Percentiles rank a stretch among this genome's conserved stretches.
These are phyloP conservation scores for Theileria parva DNA, from an alignment of 169 alveolate species.

Conservation along the genomic window DNA sequence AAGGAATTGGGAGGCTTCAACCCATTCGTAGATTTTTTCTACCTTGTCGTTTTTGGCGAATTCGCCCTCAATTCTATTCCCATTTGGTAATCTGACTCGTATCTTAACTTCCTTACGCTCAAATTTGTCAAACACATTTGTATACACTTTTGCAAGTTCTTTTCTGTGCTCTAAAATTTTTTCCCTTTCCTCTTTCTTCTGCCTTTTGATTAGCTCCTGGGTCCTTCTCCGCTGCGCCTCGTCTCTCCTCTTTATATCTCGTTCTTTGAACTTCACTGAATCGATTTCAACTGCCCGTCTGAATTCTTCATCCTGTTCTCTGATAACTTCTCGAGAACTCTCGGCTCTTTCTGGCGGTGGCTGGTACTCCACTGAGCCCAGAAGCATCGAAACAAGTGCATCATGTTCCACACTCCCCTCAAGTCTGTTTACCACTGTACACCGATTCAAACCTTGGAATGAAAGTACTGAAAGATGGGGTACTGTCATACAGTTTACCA, in stretches of 20 bases:
- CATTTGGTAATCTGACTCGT: slow-evolving; percentile 60
- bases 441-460: slow-evolving; percentile 1
- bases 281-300: slow-evolving; percentile 54
- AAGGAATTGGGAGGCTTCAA: slow-evolving; percentile 53
- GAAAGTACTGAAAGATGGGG: slow-evolving; percentile 45
- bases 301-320: slow-evolving; percentile 54
- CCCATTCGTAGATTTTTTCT: slow-evolving; percentile 55
- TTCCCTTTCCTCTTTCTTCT: slow-evolving; percentile 11
- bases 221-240: slow-evolving; percentile 21
- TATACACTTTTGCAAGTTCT: slow-evolving; percentile 9
- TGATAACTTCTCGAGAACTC: slow-evolving; percentile 12
- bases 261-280: slow-evolving; percentile 15
- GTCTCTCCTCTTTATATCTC: slow-evolving; percentile 14
- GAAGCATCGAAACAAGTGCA: slow-evolving; percentile 13
- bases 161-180: slow-evolving; percentile 24
- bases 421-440: slow-evolving; percentile 21
- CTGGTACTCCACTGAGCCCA: slow-evolving; percentile 5
- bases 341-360: slow-evolving; percentile 15
- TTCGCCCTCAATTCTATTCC: slow-evolving; percentile 34
- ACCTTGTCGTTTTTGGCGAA: slow-evolving; percentile 60
- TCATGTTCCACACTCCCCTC: slow-evolving; percentile 27
- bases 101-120: slow-evolving; percentile 42
- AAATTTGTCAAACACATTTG: background rate
- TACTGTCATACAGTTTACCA: slow-evolving; percentile 1
- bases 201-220: slow-evolving; percentile 4